Conservation (phyloP, 805 yeast species). For the Yueomyces sp. region DNA sequence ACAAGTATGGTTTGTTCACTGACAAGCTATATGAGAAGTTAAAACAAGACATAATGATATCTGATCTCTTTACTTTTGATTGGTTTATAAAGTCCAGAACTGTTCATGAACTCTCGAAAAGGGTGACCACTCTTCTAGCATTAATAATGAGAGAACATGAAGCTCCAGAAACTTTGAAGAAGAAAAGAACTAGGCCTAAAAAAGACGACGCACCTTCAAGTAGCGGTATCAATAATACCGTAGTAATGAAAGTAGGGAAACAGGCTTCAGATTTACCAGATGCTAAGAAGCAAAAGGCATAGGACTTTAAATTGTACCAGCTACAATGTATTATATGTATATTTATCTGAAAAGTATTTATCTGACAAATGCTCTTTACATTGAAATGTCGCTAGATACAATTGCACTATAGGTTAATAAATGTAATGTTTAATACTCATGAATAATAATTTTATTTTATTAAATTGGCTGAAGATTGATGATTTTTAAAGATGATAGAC, state of each 20-base stretch:
- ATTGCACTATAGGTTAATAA: too few relatives aligned
- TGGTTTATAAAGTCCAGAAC: constrained; percentile 65
- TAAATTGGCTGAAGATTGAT: too few relatives aligned
- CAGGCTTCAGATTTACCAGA: neutral
- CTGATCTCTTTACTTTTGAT: constrained; percentile 54
- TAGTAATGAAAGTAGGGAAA: neutral
- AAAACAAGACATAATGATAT: constrained; percentile 46
- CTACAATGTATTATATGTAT: too few relatives aligned
- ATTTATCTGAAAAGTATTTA: too few relatives aligned
- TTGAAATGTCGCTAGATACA: too few relatives aligned
- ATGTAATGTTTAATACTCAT: too few relatives aligned
- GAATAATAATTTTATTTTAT: too few relatives aligned
- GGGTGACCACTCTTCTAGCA: constrained; percentile 52
- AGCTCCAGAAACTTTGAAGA: constrained; percentile 42
- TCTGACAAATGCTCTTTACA: too few relatives aligned
- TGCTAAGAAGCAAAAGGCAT: neutral
- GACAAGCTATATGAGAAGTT: constrained; percentile 50
- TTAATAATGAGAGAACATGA: constrained; percentile 61
- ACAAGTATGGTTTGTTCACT: constrained; percentile 50
- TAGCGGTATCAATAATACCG: neutral
- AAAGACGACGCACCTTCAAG: neutral
- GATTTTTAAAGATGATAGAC: too few relatives aligned
- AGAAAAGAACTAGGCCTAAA: constrained; percentile 25
- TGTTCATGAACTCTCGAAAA: constrained; percentile 55
- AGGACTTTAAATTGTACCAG: neutral